phyloP scores from a whole-genome alignment of 2,329 filamentous ascomycete species.

The Neospermospora avenae region DNA sequence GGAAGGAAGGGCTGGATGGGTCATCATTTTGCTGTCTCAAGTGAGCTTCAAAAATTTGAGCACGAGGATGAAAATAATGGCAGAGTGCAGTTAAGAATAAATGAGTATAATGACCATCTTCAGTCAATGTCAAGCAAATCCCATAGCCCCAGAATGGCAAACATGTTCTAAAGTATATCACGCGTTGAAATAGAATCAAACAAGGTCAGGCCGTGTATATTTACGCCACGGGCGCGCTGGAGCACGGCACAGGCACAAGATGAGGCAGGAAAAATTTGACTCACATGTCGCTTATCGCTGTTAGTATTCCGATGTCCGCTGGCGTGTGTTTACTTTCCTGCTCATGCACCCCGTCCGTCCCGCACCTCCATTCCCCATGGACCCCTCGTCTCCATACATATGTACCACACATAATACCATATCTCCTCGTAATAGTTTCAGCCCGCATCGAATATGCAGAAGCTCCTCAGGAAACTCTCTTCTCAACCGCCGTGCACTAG shows the following conservation, averaged over 20 bases:
- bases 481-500: neutral
- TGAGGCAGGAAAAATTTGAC: neutral
- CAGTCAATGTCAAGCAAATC: no score
- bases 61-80: no score
- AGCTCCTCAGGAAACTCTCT: neutral
- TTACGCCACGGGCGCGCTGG: neutral
- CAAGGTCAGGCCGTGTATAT: no score
- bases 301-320: neutral
- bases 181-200: no score
- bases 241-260: neutral
- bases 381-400: neutral
- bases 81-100: no score
- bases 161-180: no score
- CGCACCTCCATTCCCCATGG: neutral
- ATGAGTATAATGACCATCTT: no score
- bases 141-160: no score
- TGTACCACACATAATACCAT: neutral
- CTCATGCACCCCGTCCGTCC: no score
- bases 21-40: no score
- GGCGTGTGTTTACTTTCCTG: neutral
- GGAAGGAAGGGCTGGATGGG: no score
- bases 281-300: neutral
- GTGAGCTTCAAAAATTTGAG: no score
- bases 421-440: neutral
- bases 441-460: neutral